Conservation (phyloP, 192 early-diverging fungal genomes). For the Pilaira anomala region DNA sequence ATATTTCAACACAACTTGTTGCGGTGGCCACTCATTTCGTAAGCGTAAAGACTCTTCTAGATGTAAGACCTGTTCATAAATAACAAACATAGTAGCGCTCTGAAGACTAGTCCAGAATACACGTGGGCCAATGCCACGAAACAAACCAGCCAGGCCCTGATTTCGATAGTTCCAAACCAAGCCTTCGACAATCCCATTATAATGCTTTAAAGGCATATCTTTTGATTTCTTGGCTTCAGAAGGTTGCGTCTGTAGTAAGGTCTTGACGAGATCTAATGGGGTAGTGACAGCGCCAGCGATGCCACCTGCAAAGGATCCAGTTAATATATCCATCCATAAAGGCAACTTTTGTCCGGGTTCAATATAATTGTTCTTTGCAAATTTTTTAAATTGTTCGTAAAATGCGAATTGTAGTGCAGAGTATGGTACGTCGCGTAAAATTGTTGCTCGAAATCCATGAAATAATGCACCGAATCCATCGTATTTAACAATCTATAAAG, state of each 20-base stretch:
- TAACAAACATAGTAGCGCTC: constrained; percentile 69
- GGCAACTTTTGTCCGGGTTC: constrained; percentile 43
- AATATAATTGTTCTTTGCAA: constrained; percentile 38
- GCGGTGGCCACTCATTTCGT: constrained; percentile 31
- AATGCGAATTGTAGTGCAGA: constrained; percentile 60
- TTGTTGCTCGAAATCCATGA: constrained; percentile 56
- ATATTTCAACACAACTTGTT: too few species aligned
- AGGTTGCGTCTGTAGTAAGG: constrained; percentile 52
- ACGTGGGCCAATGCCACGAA: constrained; percentile 70
- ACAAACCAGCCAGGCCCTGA: constrained; percentile 58
- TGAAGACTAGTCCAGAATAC: constrained; percentile 72
- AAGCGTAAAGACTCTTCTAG: constrained; percentile 38
- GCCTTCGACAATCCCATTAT: constrained; percentile 54
- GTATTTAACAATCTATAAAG: constrained; percentile 51
- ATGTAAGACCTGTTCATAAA: constrained; percentile 60
- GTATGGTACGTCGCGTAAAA: constrained; percentile 55
- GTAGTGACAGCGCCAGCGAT: constrained; percentile 59
- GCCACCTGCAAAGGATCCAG: constrained; percentile 53
- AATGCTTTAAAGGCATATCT: constrained; percentile 34
- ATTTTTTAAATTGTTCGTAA: constrained; percentile 57
- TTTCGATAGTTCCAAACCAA: constrained; percentile 55
- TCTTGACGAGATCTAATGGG: constrained; percentile 59
- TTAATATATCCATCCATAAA: constrained; percentile 42
- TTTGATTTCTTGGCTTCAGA: constrained; percentile 24
- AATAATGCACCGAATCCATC: constrained; percentile 62